Evolutionary conservation across 768 basidiomycete species (phyloP), one percentile per base, ranked within the genome.

Genomic region (Cystofilobasidium bisporidii): DNA sequence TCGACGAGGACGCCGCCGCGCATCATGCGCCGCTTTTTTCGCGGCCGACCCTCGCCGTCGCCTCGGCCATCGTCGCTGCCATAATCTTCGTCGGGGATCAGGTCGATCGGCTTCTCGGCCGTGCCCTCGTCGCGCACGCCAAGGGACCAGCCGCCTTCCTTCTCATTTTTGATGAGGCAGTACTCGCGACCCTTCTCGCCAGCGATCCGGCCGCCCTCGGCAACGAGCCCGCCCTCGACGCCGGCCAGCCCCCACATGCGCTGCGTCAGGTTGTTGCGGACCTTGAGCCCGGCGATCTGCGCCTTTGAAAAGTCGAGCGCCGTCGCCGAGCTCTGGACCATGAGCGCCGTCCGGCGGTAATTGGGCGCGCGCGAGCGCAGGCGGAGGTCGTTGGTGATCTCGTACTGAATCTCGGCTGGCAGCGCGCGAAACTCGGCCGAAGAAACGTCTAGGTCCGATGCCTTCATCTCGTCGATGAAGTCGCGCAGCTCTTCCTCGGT

Each of bases 321-420:
- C 0, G 92, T 94, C 2, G 80, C 80, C 0, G 91, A 83, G 53
- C 81, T 83, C 63, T 80, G 81, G 24, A 94, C 80, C 96, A 99
- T 99, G 65, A 86, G 86, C 73, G 96, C 88, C 55, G 98, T 79
- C 4, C 96, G 88, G 38, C 85, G 85, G 78, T 93, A 87, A 12
- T 91, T 94, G 17, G 90, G 93, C 77, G 97, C 93, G 3, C 96
- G 83, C 0, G 93, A 97, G 77, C 91, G 92, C 65, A 96, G 81
- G 3, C 96, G 85, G 58, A 98, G 80, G 79, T 99, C 96, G 63
- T 94, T 93, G 40, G 98, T 86, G 71, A 99, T 94, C 79, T 99
- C 96, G 77, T 98, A 99, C 73, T 99, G 91, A 26, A 96, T 85
- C 76, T 98, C 93, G 0, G 91, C 94, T 2, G 96, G 93, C 3